A percentile compares a stretch with the other conserved stretches of the same genome.
These are phyloP conservation scores for Leersia perrieri DNA, from an alignment of 176 grass and related monocot genomes.

Conservation along the genomic window DNA sequence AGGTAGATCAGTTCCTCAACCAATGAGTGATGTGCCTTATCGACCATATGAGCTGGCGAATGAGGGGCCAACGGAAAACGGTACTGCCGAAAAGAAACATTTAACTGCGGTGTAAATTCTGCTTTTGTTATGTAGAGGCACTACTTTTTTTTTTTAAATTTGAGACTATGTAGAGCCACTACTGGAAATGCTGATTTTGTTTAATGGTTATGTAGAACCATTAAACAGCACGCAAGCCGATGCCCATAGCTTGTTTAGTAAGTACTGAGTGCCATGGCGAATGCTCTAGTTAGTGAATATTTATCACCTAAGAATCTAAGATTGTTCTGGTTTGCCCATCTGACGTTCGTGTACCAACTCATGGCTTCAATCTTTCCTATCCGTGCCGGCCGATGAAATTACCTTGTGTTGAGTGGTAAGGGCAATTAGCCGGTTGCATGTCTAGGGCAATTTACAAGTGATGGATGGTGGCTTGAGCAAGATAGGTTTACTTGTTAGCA, in stretches of 20 bases:
- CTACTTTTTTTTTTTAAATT: too few relatives aligned
- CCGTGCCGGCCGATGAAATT: neutral
- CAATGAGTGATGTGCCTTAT: slow-evolving; percentile 71
- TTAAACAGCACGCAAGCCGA: neutral
- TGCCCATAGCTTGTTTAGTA: neutral
- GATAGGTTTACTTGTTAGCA: too few relatives aligned
- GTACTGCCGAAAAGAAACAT: slow-evolving; percentile 56
- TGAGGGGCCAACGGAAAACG: slow-evolving; percentile 66
- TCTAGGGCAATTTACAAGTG: too few relatives aligned
- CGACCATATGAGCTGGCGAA: slow-evolving; percentile 56
- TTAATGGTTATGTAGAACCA: too few relatives aligned
- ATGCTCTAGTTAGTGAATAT: neutral
- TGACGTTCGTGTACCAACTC: neutral
- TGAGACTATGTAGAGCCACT: too few relatives aligned
- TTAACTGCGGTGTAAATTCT: slow-evolving; percentile 38
- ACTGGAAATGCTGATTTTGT: too few relatives aligned
- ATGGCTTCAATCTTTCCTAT: neutral
- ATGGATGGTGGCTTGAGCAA: too few relatives aligned
- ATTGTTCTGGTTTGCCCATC: neutral
- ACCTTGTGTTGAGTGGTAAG: neutral
- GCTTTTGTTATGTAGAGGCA: slow-evolving; percentile 11
- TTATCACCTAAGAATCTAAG: neutral
- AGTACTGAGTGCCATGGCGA: too few relatives aligned
- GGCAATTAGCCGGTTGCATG: too few relatives aligned
- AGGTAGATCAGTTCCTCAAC: slow-evolving; percentile 42